phyloP scores from a whole-genome alignment of 129 eudicot species.

The Flaveria ramosissima region DNA sequence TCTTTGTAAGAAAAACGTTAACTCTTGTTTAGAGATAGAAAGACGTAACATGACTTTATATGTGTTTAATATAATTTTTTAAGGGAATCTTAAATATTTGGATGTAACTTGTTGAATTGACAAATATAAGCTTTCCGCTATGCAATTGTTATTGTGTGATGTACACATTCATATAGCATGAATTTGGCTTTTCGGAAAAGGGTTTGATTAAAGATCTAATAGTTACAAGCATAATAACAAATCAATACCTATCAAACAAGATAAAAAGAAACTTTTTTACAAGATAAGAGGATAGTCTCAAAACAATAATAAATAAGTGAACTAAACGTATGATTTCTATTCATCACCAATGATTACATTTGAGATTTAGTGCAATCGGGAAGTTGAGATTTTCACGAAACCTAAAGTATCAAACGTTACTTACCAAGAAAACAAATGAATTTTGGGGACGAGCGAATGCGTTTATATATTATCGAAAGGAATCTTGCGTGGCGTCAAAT shows the following conservation, averaged over 20 bases:
- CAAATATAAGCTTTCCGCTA: neutral
- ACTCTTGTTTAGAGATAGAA: neutral
- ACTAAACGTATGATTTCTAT: neutral
- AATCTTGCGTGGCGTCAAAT: no score
- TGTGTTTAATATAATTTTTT: no score
- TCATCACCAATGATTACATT: no score
- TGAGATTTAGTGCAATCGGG: no score
- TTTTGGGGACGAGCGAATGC: no score
- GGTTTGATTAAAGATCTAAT: slow-evolving; percentile 22
- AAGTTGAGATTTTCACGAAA: no score
- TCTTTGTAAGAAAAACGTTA: neutral
- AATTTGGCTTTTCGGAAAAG: neutral
- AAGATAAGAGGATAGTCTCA: slow-evolving; percentile 34
- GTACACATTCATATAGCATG: no score
- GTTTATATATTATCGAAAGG: no score
- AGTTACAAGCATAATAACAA: slow-evolving; percentile 24
- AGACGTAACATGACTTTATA: neutral
- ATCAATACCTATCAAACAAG: slow-evolving; percentile 23
- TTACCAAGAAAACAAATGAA: no score
- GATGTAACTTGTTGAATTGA: neutral
- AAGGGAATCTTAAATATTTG: neutral
- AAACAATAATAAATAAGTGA: slow-evolving; percentile 22
- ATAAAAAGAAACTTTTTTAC: slow-evolving; percentile 41
- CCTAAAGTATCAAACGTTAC: no score
- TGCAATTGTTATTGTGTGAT: no score